A percentile compares a stretch with the other conserved stretches of the same genome.
Conservation (phyloP, 257 asterid genomes). For the Forsythia suspensa region DNA sequence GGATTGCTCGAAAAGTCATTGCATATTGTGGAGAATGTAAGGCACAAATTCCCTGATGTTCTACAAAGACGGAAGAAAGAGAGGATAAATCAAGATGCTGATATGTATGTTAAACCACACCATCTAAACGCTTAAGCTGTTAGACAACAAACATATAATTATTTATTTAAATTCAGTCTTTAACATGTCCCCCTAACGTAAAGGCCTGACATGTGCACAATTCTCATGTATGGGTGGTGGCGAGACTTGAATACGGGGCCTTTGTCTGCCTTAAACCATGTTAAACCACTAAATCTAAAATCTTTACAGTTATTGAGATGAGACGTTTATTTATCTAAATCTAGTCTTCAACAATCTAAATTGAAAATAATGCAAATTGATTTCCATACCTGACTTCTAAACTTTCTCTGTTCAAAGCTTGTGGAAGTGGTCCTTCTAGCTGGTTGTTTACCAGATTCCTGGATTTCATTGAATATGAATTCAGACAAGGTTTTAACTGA, state of each 20-base stretch:
- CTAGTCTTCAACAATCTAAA: neutral
- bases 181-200: no score
- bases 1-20: slow-evolving; percentile 44
- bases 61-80: slow-evolving; percentile 33
- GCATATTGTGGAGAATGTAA: slow-evolving; percentile 72
- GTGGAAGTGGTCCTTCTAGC: slow-evolving; percentile 92
- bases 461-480: slow-evolving; percentile 22
- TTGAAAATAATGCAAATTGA: neutral
- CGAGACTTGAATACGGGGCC: no score
- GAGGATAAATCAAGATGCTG: neutral
- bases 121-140: no score
- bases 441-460: slow-evolving; percentile 87
- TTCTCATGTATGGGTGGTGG: no score
- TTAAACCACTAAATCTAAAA: no score
- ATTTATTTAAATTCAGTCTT: no score
- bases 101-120: neutral
- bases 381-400: slow-evolving; percentile 64
- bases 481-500: slow-evolving; percentile 1
- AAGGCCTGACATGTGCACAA: no score
- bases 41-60: slow-evolving; percentile 83
- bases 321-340: no score
- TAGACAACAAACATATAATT: no score
- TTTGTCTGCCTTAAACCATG: no score
- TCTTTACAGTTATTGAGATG: no score
- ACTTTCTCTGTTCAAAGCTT: slow-evolving; percentile 65